phyloP scores from a whole-genome alignment of 208 protist species.

The Wallacemonas sp. region DNA sequence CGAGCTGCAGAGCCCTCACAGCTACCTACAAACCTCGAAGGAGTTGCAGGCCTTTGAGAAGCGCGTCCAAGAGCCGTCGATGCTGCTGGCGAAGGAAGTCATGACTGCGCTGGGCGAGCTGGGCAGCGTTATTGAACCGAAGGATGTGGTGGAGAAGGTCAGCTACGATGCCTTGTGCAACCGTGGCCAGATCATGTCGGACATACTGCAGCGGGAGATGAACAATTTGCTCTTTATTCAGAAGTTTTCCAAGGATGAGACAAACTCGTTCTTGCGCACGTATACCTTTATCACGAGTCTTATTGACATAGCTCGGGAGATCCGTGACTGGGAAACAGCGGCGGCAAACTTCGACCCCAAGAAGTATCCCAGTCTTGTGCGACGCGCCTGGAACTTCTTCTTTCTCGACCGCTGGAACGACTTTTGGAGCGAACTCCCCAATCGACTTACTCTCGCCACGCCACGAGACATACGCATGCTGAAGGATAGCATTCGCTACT shows the following conservation, averaged over 20 bases:
- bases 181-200: conserved; percentile 21
- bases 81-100: conserved; percentile 41
- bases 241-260: conserved; percentile 31
- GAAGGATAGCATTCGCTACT: conserved; percentile 67
- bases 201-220: conserved; percentile 34
- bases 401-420: conserved; percentile 56
- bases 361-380: conserved; percentile 44
- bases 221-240: conserved; percentile 35
- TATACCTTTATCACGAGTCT: conserved; percentile 44
- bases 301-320: conserved; percentile 45
- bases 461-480: conserved; percentile 64
- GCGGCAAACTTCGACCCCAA: conserved; percentile 54
- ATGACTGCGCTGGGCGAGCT: conserved; percentile 41
- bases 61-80: conserved; percentile 27
- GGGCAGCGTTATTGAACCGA: conserved; percentile 29
- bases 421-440: conserved; percentile 69
- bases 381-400: conserved; percentile 55
- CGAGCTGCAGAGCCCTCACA: conserved; percentile 16
- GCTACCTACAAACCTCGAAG: neutral
- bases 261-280: conserved; percentile 33
- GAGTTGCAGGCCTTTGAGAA: conserved; percentile 32
- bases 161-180: conserved; percentile 40
- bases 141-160: conserved; percentile 36
- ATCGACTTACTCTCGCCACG: conserved; percentile 53
- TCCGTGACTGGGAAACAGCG: conserved; percentile 42